phyloP scores from a whole-genome alignment of 1,139 yeast genomes.

The Geotrichum macrosporum region DNA sequence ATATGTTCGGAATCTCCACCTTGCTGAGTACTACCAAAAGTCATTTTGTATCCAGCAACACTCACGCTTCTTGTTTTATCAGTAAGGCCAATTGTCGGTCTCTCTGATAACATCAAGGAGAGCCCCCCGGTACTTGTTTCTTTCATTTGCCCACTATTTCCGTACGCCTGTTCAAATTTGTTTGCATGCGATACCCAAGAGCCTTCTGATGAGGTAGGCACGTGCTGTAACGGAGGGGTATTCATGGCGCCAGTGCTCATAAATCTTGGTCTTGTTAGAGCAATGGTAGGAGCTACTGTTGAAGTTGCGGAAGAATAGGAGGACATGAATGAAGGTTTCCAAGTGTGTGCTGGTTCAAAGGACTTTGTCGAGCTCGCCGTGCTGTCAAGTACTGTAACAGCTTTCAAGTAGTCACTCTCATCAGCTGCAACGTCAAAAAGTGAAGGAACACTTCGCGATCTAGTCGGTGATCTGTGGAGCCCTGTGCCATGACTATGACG shows the following conservation, averaged over 20 bases:
- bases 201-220: not conserved
- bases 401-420: not conserved
- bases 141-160: not conserved
- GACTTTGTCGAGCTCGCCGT: not conserved
- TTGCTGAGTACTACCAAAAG: not conserved
- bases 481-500: too few relatives aligned
- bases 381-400: not conserved
- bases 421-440: slow-evolving; percentile 1
- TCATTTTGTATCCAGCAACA: not conserved
- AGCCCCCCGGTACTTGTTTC: not conserved
- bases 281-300: not conserved
- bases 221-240: not conserved
- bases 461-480: not conserved
- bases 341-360: not conserved
- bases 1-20: not conserved
- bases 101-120: not conserved
- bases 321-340: not conserved
- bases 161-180: not conserved
- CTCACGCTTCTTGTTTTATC: not conserved
- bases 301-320: not conserved
- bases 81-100: not conserved
- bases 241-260: slow-evolving; percentile 1
- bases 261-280: not conserved
- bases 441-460: slow-evolving; percentile 13
- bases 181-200: not conserved